phyloP scores from a whole-genome alignment of 306 rosid species.

The Vigna mungo region DNA sequence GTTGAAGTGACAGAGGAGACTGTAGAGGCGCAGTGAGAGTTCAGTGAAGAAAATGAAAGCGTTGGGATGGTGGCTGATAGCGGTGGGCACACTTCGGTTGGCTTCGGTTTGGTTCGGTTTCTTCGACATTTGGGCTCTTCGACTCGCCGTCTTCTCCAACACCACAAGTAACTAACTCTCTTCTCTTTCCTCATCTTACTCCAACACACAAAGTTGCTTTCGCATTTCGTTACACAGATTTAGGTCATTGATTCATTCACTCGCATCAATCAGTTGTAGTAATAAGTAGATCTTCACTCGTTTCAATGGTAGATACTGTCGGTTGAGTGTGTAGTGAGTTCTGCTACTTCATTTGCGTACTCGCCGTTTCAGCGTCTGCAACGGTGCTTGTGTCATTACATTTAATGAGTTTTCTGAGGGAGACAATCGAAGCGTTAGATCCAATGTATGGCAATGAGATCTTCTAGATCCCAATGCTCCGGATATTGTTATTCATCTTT shows the following conservation, averaged over 20 bases:
- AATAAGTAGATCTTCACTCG: conserved; percentile 27
- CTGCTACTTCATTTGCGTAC: background rate
- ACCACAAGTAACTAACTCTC: conserved; percentile 55
- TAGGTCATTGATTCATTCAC: background rate
- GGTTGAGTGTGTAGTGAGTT: background rate
- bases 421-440: conserved; percentile 31
- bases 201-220: background rate
- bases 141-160: conserved; percentile 81
- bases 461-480: conserved; percentile 47
- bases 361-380: conserved; percentile 35
- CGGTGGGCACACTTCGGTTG: conserved; percentile 82
- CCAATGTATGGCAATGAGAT: conserved; percentile 45
- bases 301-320: conserved; percentile 29
- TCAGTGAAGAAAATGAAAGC: conserved; percentile 56
- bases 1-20: background rate
- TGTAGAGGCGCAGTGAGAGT: background rate
- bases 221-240: background rate
- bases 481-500: background rate
- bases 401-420: background rate
- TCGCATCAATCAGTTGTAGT: background rate
- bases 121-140: conserved; percentile 90
- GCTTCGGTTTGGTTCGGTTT: conserved; percentile 98
- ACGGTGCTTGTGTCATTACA: background rate
- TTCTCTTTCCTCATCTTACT: conserved; percentile 17
- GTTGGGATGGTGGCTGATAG: conserved; percentile 87